These are phyloP conservation scores for Neopestalotiopsis rosae DNA, from an alignment of 2,329 filamentous ascomycete species.

Conservation along the genomic window DNA sequence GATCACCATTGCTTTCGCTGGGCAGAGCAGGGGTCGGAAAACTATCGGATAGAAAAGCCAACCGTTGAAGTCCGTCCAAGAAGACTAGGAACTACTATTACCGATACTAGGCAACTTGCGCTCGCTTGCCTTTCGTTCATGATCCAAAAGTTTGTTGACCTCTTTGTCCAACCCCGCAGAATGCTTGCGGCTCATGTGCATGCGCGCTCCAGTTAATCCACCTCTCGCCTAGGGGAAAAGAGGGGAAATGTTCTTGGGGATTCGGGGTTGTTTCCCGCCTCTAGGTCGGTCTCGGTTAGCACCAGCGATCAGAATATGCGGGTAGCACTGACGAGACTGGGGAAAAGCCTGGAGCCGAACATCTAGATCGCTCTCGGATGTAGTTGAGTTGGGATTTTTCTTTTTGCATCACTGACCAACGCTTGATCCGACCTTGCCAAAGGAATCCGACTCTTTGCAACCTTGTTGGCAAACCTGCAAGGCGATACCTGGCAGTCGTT, in stretches of 20 bases:
- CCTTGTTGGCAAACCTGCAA: background rate
- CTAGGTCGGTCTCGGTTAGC: conserved; percentile 8
- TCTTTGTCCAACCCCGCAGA: conserved; percentile 5
- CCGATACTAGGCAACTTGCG: background rate
- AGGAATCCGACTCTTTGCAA: background rate
- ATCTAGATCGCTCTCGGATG: background rate
- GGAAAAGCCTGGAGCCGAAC: background rate
- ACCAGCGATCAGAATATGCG: background rate
- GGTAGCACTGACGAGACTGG: background rate
- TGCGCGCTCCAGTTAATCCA: background rate
- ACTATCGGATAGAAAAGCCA: background rate
- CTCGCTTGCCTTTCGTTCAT: background rate
- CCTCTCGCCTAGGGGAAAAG: background rate
- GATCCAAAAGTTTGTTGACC: background rate
- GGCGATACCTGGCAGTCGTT: background rate
- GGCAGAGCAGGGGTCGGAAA: background rate
- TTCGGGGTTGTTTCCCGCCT: conserved; percentile 9
- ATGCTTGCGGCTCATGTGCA: conserved; percentile 4
- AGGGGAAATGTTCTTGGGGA: conserved; percentile 11
- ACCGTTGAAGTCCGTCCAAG: background rate
- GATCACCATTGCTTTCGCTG: no score
- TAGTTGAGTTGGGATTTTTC: background rate
- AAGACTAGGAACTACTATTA: background rate
- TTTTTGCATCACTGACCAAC: background rate
- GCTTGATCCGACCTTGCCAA: background rate